Conservation (phyloP, 139 green algal species). For the Tetradesmus obliquus region DNA sequence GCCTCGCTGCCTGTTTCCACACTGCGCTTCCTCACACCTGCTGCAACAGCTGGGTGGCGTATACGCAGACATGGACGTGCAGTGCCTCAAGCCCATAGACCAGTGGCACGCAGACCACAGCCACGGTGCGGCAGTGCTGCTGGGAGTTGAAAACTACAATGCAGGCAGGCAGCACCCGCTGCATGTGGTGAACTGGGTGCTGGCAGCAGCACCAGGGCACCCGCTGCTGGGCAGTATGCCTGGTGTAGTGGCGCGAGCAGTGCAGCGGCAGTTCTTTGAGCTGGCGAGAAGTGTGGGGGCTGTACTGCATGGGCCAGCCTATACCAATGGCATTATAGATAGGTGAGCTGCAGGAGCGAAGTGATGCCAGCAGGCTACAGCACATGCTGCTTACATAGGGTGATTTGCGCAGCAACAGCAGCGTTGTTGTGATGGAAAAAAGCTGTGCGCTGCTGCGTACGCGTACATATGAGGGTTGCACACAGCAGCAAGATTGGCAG, state of each 20-base stretch:
- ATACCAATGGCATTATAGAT: slow-evolving; percentile 24
- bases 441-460: no score
- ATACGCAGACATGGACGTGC: slow-evolving; percentile 41
- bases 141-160: slow-evolving; percentile 22
- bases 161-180: neutral
- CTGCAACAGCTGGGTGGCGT: slow-evolving; percentile 29
- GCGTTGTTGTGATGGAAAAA: no score
- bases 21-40: neutral
- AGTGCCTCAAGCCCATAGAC: slow-evolving; percentile 35
- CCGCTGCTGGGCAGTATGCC: slow-evolving; percentile 20
- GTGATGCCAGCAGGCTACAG: neutral
- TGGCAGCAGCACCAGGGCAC: slow-evolving; percentile 15
- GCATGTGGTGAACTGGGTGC: slow-evolving; percentile 35
- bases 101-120: slow-evolving; percentile 16
- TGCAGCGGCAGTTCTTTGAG: slow-evolving; percentile 16
- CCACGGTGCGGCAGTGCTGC: slow-evolving; percentile 7
- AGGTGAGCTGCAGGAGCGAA: neutral
- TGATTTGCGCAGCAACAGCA: no score
- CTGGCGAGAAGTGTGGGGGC: neutral
- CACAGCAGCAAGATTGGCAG: no score
- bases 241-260: neutral
- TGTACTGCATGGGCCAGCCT: neutral
- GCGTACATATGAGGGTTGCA: no score
- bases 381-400: neutral
- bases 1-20: neutral